Conservation (phyloP, 495 filamentous ascomycete genomes). For the Daldinia concentrica region DNA sequence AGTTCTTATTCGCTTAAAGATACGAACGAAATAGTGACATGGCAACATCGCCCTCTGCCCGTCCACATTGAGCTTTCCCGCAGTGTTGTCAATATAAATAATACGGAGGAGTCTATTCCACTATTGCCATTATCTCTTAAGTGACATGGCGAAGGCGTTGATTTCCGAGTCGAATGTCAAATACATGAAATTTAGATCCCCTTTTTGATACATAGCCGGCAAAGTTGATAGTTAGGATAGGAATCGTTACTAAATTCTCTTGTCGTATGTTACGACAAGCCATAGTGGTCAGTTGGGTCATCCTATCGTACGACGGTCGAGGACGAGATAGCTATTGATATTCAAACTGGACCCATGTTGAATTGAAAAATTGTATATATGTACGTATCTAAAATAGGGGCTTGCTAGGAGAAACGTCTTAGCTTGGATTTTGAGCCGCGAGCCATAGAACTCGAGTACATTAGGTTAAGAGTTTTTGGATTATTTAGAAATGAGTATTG, state of each 20-base stretch:
- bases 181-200: neutral
- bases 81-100: neutral
- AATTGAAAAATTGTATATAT: neutral
- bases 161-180: neutral
- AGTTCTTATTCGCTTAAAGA: neutral
- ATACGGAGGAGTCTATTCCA: too few relatives aligned
- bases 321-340: neutral
- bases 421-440: neutral
- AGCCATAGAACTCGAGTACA: too few relatives aligned
- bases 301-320: conserved; percentile 28
- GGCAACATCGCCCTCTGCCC: neutral
- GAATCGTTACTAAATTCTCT: neutral
- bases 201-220: neutral
- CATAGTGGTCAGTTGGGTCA: conserved; percentile 21
- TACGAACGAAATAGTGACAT: neutral
- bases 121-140: neutral
- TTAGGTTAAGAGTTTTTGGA: too few relatives aligned
- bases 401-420: neutral
- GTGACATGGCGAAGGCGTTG: neutral
- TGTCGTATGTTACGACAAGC: conserved; percentile 32
- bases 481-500: too few relatives aligned
- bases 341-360: neutral
- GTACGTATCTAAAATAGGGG: conserved; percentile 2
- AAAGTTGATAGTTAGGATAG: conserved; percentile 3
- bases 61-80: neutral